Conservation (phyloP, 164 flowering plant genomes). For the Vitis amurensis region DNA sequence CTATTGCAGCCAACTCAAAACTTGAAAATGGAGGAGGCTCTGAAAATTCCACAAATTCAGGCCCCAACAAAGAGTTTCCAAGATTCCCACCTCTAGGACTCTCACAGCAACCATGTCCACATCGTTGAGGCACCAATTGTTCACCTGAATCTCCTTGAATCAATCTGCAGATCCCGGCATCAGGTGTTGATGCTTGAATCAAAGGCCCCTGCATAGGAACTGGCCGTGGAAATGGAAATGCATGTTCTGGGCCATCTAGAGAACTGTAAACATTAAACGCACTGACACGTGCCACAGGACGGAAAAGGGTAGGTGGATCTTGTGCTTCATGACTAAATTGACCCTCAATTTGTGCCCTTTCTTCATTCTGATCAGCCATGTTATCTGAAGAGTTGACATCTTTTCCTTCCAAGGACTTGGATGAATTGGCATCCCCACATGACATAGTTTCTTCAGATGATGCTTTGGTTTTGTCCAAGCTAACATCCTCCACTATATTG, state of each 20-base stretch:
- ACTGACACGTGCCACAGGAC: slow-evolving; percentile 73
- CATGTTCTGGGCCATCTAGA: slow-evolving; percentile 28
- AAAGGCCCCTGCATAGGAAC: slow-evolving; percentile 38
- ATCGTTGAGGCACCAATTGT: slow-evolving; percentile 53
- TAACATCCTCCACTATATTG: slow-evolving; percentile 43
- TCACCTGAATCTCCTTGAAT: slow-evolving; percentile 48
- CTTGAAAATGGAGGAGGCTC: slow-evolving; percentile 65
- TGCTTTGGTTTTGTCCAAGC: slow-evolving; percentile 61
- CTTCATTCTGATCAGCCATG: slow-evolving; percentile 28
- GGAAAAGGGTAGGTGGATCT: slow-evolving; percentile 48
- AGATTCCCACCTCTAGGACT: slow-evolving; percentile 8
- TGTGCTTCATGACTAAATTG: slow-evolving; percentile 23
- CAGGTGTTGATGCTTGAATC: slow-evolving; percentile 42
- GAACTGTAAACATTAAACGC: slow-evolving; percentile 62
- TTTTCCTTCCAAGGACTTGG: slow-evolving; percentile 48
- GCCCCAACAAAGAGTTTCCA: slow-evolving; percentile 62
- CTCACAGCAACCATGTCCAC: slow-evolving; percentile 77
- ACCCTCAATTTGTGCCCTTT: slow-evolving; percentile 21
- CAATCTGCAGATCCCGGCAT: slow-evolving; percentile 43
- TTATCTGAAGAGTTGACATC: slow-evolving; percentile 46
- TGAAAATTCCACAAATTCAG: slow-evolving; percentile 72
- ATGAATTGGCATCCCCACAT: slow-evolving; percentile 48
- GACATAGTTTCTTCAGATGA: slow-evolving; percentile 86
- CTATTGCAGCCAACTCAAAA: slow-evolving; percentile 56
- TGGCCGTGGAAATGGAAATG: slow-evolving; percentile 21